Evolutionary conservation across 2,329 filamentous ascomycete species (phyloP).

Genomic region (Diplodia scrobiculata): DNA sequence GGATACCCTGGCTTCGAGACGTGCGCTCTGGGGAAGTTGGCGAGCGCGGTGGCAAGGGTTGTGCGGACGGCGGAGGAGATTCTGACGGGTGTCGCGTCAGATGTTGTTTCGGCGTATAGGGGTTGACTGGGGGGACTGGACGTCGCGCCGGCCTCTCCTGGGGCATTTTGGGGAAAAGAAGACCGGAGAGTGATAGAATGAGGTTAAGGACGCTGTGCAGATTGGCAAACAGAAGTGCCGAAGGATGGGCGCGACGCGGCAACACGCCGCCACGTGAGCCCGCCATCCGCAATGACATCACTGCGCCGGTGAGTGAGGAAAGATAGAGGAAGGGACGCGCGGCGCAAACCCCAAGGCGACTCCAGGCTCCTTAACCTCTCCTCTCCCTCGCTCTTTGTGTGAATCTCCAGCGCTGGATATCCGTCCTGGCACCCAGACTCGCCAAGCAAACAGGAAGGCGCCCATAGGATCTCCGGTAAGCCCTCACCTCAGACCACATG

Average conservation of each 20-base stretch:
- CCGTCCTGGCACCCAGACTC: not conserved
- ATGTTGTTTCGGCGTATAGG: slow-evolving; percentile 13
- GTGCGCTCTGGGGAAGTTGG: slow-evolving; percentile 3
- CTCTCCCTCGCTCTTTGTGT: not conserved
- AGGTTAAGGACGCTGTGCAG: not conserved
- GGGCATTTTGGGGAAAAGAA: not conserved
- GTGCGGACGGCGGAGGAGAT: slow-evolving; percentile 26
- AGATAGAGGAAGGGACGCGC: slow-evolving; percentile 16
- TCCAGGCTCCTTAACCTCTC: slow-evolving; percentile 1
- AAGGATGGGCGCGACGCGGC: not conserved
- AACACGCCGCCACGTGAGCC: slow-evolving; percentile 3
- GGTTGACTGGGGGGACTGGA: not conserved
- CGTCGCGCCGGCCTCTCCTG: not conserved
- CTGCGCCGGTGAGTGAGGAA: slow-evolving; percentile 1
- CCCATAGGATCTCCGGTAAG: not conserved
- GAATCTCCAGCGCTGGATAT: not conserved
- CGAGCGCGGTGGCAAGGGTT: slow-evolving; percentile 23
- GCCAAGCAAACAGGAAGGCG: not conserved
- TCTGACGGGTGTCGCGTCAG: not conserved
- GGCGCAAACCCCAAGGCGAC: slow-evolving; percentile 13
- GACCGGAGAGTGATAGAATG: not conserved
- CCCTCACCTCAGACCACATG: not conserved
- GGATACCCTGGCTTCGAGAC: slow-evolving; percentile 7
- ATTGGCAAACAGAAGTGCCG: not conserved
- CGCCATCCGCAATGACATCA: slow-evolving; percentile 21